Conservation (phyloP, 345 rosid species). For the Syzygium aromaticum region DNA sequence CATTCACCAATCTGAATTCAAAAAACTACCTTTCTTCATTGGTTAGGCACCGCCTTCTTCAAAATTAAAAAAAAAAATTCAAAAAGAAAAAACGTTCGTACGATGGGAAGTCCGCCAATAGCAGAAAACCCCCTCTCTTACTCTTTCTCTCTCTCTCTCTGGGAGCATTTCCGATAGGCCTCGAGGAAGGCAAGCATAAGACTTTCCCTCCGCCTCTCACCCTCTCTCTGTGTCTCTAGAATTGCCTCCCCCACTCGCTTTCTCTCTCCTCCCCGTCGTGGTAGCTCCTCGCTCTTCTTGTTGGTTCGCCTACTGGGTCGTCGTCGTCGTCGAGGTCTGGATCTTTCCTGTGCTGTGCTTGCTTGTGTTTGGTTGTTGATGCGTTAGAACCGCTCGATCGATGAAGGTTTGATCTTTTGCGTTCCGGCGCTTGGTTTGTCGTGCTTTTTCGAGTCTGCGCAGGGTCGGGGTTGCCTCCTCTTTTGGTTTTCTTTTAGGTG, state of each 20-base stretch:
- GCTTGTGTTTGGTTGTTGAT: neutral
- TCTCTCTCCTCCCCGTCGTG: neutral
- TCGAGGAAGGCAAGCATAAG: neutral
- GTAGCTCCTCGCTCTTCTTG: neutral
- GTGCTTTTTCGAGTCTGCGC: neutral
- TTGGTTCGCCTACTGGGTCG: neutral
- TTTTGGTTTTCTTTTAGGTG: neutral
- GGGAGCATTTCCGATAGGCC: neutral
- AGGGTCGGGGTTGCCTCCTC: neutral
- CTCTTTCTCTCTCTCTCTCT: neutral
- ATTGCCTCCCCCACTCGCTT: rapidly evolving
- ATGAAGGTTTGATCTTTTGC: neutral
- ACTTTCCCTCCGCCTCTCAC: neutral
- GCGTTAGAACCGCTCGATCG: neutral
- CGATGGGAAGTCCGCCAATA: neutral
- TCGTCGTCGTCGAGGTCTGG: neutral
- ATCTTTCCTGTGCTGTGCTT: neutral
- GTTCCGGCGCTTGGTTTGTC: neutral
- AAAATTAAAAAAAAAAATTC: neutral
- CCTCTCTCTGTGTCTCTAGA: neutral
- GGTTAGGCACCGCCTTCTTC: neutral
- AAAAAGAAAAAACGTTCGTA: neutral
- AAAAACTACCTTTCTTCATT: neutral
- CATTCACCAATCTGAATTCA: neutral
- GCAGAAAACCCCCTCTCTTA: neutral